Evolutionary conservation across 495 filamentous ascomycete species (phyloP).

Genomic region (Neurospora discreta): DNA sequence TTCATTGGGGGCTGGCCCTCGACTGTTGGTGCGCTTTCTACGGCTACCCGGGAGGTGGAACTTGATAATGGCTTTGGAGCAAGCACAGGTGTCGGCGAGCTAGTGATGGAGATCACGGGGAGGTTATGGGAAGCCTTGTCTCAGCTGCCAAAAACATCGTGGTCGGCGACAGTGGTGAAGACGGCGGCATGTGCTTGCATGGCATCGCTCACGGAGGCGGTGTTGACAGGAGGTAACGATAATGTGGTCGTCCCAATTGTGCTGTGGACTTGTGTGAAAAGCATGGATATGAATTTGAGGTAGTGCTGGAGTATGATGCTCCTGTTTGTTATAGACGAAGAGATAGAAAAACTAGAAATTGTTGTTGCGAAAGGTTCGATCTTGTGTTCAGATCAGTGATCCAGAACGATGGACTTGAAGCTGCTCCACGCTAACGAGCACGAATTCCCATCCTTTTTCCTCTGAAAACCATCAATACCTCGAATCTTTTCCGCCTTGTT

Average conservation of each 20-base stretch:
- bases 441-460: not conserved
- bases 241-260: slow-evolving; percentile 97
- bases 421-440: not conserved
- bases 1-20: slow-evolving; percentile 57
- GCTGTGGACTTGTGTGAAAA: slow-evolving; percentile 80
- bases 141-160: slow-evolving; percentile 10
- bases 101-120: slow-evolving; percentile 5
- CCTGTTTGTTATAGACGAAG: not conserved
- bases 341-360: not conserved
- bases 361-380: not conserved
- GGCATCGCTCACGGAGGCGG: slow-evolving; percentile 87
- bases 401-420: not conserved
- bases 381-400: not conserved
- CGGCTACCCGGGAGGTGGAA: slow-evolving; percentile 11
- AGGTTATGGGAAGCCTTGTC: not conserved
- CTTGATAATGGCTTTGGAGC: slow-evolving; percentile 5
- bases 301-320: not conserved
- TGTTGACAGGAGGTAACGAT: slow-evolving; percentile 94
- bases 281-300: slow-evolving; percentile 41
- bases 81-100: slow-evolving; percentile 8
- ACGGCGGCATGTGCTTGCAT: slow-evolving; percentile 59
- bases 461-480: not conserved
- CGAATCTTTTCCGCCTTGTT: not conserved
- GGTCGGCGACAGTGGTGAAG: slow-evolving; percentile 41
- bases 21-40: not conserved